Base-by-base conservation (phyloP, 225 moss, liverwort and hornwort genomes). In the Sphagnum tenellum region DNA sequence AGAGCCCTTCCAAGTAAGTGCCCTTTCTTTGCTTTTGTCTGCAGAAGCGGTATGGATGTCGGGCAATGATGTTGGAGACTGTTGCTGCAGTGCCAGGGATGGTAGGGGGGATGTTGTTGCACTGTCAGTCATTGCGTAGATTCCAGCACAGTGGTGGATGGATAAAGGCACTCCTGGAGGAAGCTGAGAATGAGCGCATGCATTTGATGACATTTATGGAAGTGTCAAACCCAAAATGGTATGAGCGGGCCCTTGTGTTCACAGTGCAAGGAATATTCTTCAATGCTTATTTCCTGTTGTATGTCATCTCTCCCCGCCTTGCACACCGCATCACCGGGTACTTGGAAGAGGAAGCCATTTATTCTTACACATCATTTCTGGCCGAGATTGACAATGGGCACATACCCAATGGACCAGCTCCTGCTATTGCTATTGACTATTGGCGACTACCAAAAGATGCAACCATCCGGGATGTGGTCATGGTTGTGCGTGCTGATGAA, bases 161-260 rank as follows among this genome's bases (percentile, higher is more conserved):
- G 96, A 90, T 98, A 68, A 92, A 90, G 76, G 96, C 90, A 2
- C 73, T 98, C 5, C 70, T 98, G 3, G 96, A 98, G 61, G 96
- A 98, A 65, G 96, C 96, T n/a, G 96, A 98, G 68, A 98, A 98
- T 13, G 96, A 98, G 76, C 86, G 96, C 0, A 98, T 98, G 96
- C 96, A 98, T 79, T 75, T 98, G 48, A 98, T 98, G 96, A 90
- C 87, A 3, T 90, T 90, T 8, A 90, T 90, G 96, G 96, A 98
- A 45, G 71, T 98, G 53, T 78, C 93, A 4, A 12, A 89, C 54
- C 96, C 96, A n/a, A 72, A 53, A 11, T 92, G 92, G 96, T 98
- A 79, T 44, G 92, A 92, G 55, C 81, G 96, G 2, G 72, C 70
- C 14, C 46, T 92, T 2, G 95, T 95, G 46, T 71, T 95, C n/a